Evolutionary conservation across 768 basidiomycete genomes (phyloP), one percentile per base, ranked within the genome.

Genomic region (Butyriboletus loyo): DNA sequence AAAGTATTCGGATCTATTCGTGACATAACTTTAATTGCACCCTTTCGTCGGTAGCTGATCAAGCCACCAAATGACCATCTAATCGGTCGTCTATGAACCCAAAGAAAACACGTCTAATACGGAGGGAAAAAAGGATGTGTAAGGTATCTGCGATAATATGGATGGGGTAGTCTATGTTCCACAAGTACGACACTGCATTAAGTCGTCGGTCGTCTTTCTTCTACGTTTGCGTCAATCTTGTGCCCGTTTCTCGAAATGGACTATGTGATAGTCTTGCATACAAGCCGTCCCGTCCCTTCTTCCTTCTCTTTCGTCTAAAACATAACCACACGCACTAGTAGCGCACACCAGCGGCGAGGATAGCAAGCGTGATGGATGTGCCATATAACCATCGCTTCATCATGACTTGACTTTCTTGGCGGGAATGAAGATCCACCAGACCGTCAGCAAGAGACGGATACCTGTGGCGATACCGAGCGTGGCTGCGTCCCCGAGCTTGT

Each of bases 381-480:
- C 30, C 35, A 19, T 21, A 35, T 7, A 30, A 10, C 17, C 8
- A 5, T 21, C 7, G 19, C 19, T 15, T 24, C 28, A n/a, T 52
- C 42, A 62, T 11, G 45, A 38, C 45, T 51, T 59, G 17, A 48
- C 4, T 10, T 55, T 51, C 51, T 63, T 70, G 38, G 54, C 55
- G 0, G 82, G 85, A 2, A 87, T 75, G 58, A 87, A 78, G 2
- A 87, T 62, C 89, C 89, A 91, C 52, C 75, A 77, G 3, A 86
- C 35, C 7, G 84, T 70, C 53, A 89, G 74, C 54, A 88, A 52
- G 38, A 87, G 58, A 10, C 89, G 77, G 46, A 90, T 55, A 13
- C 82, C 87, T 0, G 81, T 75, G 3, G 77, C 85, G 41, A 90
- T 72, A 5, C 85, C 87, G n/a, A 91, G 75, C 0, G 87, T 76